Evolutionary conservation across 2,329 filamentous ascomycete genomes (phyloP).

Genomic region (Botrytis sinoallii): DNA sequence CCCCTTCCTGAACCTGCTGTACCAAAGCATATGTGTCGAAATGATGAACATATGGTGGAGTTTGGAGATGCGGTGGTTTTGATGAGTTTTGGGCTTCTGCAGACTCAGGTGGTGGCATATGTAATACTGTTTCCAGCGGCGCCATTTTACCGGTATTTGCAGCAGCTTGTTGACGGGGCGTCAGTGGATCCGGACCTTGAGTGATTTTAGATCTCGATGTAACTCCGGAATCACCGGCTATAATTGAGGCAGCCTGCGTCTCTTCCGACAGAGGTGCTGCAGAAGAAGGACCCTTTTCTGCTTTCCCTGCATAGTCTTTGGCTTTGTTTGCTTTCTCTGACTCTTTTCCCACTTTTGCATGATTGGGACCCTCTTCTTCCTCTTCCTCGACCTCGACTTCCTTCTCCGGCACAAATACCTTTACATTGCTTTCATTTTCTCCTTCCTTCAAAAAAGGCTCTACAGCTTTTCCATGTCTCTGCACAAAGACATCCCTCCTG

Average conservation of each 20-base stretch:
- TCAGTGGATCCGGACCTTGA: constrained; percentile 16
- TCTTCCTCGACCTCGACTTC: constrained; percentile 18
- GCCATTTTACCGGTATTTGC: constrained; percentile 38
- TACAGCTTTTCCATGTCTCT: constrained; percentile 59
- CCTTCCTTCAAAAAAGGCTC: constrained; percentile 46
- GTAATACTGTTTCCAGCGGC: constrained; percentile 51
- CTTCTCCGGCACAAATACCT: constrained; percentile 23
- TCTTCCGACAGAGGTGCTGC: constrained; percentile 32
- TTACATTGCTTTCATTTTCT: constrained; percentile 31
- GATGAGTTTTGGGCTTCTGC: constrained; percentile 40
- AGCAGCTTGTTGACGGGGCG: constrained; percentile 36
- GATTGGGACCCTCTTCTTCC: constrained; percentile 16
- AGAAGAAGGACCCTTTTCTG: constrained; percentile 22
- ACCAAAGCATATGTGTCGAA: constrained; percentile 94
- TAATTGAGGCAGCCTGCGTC: constrained; percentile 27
- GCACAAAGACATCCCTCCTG: constrained; percentile 47
- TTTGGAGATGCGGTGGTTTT: constrained; percentile 64
- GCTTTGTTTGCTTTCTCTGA: background rate
- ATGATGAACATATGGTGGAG: constrained; percentile 85
- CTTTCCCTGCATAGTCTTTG: constrained; percentile 6
- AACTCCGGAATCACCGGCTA: constrained; percentile 29
- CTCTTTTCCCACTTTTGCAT: constrained; percentile 13
- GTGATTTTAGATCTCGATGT: background rate
- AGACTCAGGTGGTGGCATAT: constrained; percentile 46
- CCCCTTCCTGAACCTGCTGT: constrained; percentile 67